Evolutionary conservation across 106 monocot species (phyloP), one percentile per base, ranked within the genome.

Genomic region (Alisma plantagoaquatica): DNA sequence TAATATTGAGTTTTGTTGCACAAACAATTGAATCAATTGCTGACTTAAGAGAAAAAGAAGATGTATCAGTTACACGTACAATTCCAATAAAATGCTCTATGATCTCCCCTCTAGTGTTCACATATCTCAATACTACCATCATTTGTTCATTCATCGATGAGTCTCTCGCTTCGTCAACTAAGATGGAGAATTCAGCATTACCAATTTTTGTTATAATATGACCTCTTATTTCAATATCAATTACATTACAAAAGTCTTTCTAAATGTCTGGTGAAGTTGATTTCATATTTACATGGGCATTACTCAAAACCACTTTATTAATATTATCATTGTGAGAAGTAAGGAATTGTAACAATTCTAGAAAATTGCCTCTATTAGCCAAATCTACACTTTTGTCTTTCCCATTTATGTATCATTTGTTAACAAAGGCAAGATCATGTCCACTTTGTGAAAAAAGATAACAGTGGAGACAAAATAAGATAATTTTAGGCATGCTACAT

Each of bases 111-210:
- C n/a, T 6, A 2, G 10, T 56, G 48, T 66, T 22, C 5, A 66
- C 56, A 56, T 47, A 66, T 11, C 47, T 18, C 10, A 46, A 46
- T 23, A 44, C 41, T 43, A 60, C 28, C 30, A 5, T 4, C 27
- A 69, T 69, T 23, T 69, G 56, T 14, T 66, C 46, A 49, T 67
- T 59, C 1, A 2, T 2, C 16, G 38, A 61, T 18, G 62, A 23
- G 43, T 70, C 61, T 18, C 18, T 23, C 27, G 60, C 29, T 27
- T 44, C 60, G 53, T 61, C 51, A 61, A 69, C 19, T 26, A 61
- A 53, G 23, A 68, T 41, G 10, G 49, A 2, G 46, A 68, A 69
- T 0, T 29, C 3, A 3, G 14, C 49, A 60, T 69, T 43, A 43
- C 60, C 41, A 51, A 61, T 3, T 10, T 69, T 51, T 15, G 18